A percentile compares a stretch with the other conserved stretches of the same genome.
Evolutionary conservation across 257 asterid genomes (phyloP).

Genomic region (Ehretia macrophylla): DNA sequence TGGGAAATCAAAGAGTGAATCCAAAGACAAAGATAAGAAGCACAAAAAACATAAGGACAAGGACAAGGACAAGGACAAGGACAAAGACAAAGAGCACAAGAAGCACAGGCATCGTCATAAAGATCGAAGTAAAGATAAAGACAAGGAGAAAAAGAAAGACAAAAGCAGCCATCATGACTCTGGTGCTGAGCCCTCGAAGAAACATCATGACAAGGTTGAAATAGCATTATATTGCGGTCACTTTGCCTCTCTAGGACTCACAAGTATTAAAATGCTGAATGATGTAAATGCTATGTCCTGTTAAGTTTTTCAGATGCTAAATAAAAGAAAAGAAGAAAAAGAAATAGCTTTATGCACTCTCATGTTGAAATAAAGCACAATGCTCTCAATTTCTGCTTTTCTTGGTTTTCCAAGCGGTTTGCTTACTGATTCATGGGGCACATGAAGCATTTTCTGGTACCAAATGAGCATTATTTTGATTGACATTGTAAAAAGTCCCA

Average conservation of each 20-base stretch:
- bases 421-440: no score
- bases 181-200: slow-evolving; percentile 79
- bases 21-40: slow-evolving; percentile 87
- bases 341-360: not conserved
- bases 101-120: slow-evolving; percentile 95
- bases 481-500: not conserved
- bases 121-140: slow-evolving; percentile 92
- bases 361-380: not conserved
- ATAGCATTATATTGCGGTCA: slow-evolving; percentile 10
- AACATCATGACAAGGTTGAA: slow-evolving; percentile 81
- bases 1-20: slow-evolving; percentile 73
- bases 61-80: slow-evolving; percentile 34
- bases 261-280: not conserved
- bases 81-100: slow-evolving; percentile 83
- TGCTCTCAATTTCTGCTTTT: no score
- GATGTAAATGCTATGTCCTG: not conserved
- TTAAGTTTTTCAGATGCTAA: no score
- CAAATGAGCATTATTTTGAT: no score
- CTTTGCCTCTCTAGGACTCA: slow-evolving; percentile 16
- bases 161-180: slow-evolving; percentile 78
- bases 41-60: slow-evolving; percentile 79
- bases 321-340: no score
- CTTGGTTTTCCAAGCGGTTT: no score
- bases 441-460: no score
- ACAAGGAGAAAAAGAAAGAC: slow-evolving; percentile 61